These are phyloP conservation scores for Linderniella brevidens DNA, from an alignment of 257 asterid genomes.

Conservation along the genomic window DNA sequence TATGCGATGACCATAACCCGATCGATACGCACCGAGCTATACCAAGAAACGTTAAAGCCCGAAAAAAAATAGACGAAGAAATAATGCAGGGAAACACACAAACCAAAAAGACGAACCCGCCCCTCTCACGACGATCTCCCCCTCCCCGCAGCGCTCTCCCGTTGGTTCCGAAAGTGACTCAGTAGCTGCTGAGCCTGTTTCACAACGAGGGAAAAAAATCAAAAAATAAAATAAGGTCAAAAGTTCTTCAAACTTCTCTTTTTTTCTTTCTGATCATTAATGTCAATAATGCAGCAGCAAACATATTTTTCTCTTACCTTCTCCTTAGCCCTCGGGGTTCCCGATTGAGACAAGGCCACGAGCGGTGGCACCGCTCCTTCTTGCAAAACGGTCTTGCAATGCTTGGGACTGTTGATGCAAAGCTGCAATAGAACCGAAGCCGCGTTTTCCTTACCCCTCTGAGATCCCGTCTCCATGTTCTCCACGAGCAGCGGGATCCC, in stretches of 20 bases:
- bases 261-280: constrained; percentile 1
- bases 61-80: no score
- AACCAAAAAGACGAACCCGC: no score
- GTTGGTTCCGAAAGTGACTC: constrained; percentile 83
- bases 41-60: no score
- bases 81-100: not conserved
- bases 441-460: constrained; percentile 88
- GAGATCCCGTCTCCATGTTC: constrained; percentile 67
- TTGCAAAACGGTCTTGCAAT: constrained; percentile 65
- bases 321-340: constrained; percentile 82
- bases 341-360: constrained; percentile 77
- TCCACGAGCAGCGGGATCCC: constrained; percentile 76
- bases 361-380: constrained; percentile 99
- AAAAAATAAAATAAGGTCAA: not conserved
- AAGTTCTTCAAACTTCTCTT: not conserved
- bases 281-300: constrained; percentile 2
- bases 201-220: constrained; percentile 1
- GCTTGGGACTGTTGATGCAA: constrained; percentile 50
- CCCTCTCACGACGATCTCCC: constrained; percentile 35
- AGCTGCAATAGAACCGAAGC: constrained; percentile 74
- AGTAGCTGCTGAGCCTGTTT: constrained; percentile 92
- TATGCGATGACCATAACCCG: no score
- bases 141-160: constrained; percentile 40
- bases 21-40: no score
- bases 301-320: no score